Evolutionary conservation across 78 protist species (phyloP), one percentile per base, ranked within the genome.

Genomic region (Guillardia theta): DNA sequence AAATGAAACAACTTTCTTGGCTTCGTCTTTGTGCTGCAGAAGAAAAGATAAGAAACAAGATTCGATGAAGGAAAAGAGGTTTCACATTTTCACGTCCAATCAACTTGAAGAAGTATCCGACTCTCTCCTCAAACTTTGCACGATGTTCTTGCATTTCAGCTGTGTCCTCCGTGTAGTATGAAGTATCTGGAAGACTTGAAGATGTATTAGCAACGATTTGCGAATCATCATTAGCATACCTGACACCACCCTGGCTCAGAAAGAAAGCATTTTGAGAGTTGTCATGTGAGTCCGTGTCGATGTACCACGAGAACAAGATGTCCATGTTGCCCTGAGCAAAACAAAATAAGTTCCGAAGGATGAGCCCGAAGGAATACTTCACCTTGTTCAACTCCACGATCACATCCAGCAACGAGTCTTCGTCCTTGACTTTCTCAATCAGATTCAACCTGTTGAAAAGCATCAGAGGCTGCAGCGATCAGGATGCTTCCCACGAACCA

Each of bases 231-330:
- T n/a, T n/a, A n/a, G n/a, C n/a, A n/a, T n/a, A n/a, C 46, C 45
- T 33, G 41, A 33, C 36, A 43, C 36, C 83, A 6, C 45, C 41
- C 41, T 70, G 83, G n/a, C 46, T 70, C 4, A 70, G 41, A 43
- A 70, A 70, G 83, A 70, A 70, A 4, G 83, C 83, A 43, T 70
- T 70, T 43, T 70, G 83, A 36, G 83, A 70, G 83, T 70, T 70
- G 83, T 70, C 83, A 43, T 70, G 83, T 6, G 83, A 24, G 83
- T 70, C 83, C 21, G 83, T 70, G 41, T 70, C 83, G 83, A 70
- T 24, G 22, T 70, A 70, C 83, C 83, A 70, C 83, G 83, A 70
- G 41, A 70, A 70, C 4, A 70, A 70, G 46, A 70, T 70, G 83
- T 70, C 83, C 5, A 70, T 12, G 41, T 70, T 70, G 41, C 46